phyloP scores from a whole-genome alignment of 768 basidiomycete genomes.

The Kwoniella newhampshirensis region DNA sequence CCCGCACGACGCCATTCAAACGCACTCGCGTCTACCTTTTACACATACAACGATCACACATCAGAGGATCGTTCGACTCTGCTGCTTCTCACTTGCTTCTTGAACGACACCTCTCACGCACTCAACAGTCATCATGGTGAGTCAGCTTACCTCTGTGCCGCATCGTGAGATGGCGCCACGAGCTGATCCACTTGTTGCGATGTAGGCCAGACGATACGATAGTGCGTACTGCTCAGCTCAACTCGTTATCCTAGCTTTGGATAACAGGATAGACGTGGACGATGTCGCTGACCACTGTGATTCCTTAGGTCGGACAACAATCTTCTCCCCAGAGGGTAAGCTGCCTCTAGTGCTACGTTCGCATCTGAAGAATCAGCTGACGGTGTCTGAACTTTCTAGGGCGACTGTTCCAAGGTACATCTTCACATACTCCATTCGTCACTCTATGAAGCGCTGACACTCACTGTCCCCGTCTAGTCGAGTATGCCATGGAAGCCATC shows the following conservation, averaged over 20 bases:
- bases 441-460: slow-evolving; percentile 6
- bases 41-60: neutral
- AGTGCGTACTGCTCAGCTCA: slow-evolving; percentile 61
- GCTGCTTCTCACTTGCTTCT: slow-evolving; percentile 5
- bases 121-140: no score
- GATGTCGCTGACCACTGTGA: no score
- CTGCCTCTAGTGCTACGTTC: slow-evolving; percentile 27
- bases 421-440: neutral
- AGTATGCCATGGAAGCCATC: slow-evolving; percentile 99
- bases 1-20: slow-evolving; percentile 1
- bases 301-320: slow-evolving; percentile 69
- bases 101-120: neutral
- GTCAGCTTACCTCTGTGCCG: neutral
- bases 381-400: slow-evolving; percentile 60
- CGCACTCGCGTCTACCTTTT: slow-evolving; percentile 15
- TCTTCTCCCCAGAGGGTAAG: slow-evolving; percentile 96
- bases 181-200: slow-evolving; percentile 14
- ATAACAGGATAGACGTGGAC: no score
- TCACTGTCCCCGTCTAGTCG: slow-evolving; percentile 61
- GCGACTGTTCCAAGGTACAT: slow-evolving; percentile 91
- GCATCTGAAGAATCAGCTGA: slow-evolving; percentile 4
- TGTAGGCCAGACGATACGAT: slow-evolving; percentile 87
- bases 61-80: no score
- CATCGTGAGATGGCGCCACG: neutral
- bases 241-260: no score